These are phyloP conservation scores for Cutaneotrichosporon sp. DNA, from an alignment of 1,284 basidiomycete genomes.

Conservation along the genomic window DNA sequence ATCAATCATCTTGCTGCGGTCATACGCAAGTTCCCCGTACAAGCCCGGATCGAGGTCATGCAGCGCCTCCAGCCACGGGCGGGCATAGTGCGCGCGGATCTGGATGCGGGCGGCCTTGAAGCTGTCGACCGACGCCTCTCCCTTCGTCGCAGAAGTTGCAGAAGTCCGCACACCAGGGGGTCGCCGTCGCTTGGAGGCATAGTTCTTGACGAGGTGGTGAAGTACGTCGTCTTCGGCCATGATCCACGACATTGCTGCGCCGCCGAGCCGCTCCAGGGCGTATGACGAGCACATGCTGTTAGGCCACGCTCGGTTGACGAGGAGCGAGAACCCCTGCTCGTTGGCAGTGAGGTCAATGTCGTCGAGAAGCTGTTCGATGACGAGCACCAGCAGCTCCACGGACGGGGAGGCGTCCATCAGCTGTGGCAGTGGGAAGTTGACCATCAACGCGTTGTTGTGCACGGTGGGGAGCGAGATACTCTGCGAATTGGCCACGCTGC, in stretches of 20 bases:
- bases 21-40: conserved; percentile 52
- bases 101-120: conserved; percentile 64
- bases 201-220: conserved; percentile 40
- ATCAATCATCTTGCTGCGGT: conserved; percentile 32
- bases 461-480: not conserved
- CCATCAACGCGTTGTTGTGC: not conserved
- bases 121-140: conserved; percentile 53
- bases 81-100: conserved; percentile 62
- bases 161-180: conserved; percentile 66
- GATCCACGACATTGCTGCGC: conserved; percentile 56
- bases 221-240: conserved; percentile 57
- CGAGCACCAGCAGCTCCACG: conserved; percentile 69
- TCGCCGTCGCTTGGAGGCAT: conserved; percentile 35
- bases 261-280: conserved; percentile 54
- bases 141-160: conserved; percentile 59
- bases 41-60: conserved; percentile 61
- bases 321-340: conserved; percentile 68
- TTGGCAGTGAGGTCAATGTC: conserved; percentile 71
- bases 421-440: conserved; percentile 64
- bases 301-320: conserved; percentile 69
- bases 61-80: conserved; percentile 65
- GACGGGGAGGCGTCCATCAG: conserved; percentile 69
- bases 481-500: conserved; percentile 50
- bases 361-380: conserved; percentile 68
- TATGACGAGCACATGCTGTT: conserved; percentile 70